A percentile compares a stretch with the other conserved stretches of the same genome.
Evolutionary conservation across 345 rosid species (phyloP).

Genomic region (Salix exigua): DNA sequence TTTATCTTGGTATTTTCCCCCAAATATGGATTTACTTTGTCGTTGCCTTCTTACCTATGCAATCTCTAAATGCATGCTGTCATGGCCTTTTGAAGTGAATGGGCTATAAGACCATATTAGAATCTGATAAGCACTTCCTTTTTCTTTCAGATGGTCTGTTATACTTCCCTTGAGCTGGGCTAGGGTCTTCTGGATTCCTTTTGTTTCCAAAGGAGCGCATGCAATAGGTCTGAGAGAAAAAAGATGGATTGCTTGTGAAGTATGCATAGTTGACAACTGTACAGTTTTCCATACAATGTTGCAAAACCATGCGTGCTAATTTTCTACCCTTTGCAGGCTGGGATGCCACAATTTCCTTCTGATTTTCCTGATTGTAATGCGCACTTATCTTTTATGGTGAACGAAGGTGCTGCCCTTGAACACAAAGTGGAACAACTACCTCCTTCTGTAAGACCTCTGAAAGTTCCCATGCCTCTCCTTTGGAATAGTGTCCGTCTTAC

Average conservation of each 20-base stretch:
- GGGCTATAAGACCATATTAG: not conserved
- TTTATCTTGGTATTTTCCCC: not conserved
- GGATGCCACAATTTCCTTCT: conserved; percentile 69
- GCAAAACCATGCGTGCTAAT: conserved; percentile 4
- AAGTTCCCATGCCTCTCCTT: conserved; percentile 64
- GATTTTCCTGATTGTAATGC: conserved; percentile 85
- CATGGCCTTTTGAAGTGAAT: not conserved
- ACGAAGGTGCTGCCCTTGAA: conserved; percentile 44
- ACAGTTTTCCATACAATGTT: not conserved
- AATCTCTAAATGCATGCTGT: not conserved
- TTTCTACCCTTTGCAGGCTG: conserved; percentile 43
- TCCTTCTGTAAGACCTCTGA: conserved; percentile 51
- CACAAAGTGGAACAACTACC: conserved; percentile 48
- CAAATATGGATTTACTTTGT: not conserved
- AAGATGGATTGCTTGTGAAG: conserved; percentile 80
- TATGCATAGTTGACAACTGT: conserved; percentile 25
- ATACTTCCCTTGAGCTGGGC: conserved; percentile 82
- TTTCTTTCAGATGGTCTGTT: conserved; percentile 70
- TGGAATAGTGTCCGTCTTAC: conserved; percentile 55
- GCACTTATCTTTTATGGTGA: conserved; percentile 48
- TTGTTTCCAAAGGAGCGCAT: conserved; percentile 66
- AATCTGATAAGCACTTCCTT: not conserved
- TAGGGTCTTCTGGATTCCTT: conserved; percentile 60
- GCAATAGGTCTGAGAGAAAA: conserved; percentile 84
- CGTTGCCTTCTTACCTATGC: not conserved